phyloP scores from a whole-genome alignment of 768 basidiomycete species.

The Hygrophorus russula region DNA sequence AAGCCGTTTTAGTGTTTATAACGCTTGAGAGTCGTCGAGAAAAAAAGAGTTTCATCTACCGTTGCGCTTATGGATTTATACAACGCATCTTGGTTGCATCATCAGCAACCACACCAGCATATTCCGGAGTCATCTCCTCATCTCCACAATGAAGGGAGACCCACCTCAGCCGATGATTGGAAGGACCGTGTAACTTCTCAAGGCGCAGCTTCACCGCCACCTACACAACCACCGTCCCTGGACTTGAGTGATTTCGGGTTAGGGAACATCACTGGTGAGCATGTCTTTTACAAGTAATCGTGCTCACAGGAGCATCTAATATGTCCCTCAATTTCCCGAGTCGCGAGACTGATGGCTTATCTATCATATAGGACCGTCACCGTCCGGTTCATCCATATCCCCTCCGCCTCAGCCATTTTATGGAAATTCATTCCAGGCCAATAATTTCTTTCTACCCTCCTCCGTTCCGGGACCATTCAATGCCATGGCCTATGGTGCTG shows the following conservation, averaged over 20 bases:
- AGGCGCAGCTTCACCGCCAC: constrained; percentile 10
- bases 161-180: constrained; percentile 29
- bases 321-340: background rate
- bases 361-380: constrained; percentile 13
- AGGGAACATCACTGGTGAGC: constrained; percentile 30
- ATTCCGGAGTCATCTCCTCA: constrained; percentile 22
- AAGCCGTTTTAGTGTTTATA: constrained; percentile 21
- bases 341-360: background rate
- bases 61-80: constrained; percentile 33
- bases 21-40: constrained; percentile 19
- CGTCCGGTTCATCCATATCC: constrained; percentile 28
- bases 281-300: background rate
- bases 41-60: constrained; percentile 16
- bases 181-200: constrained; percentile 27
- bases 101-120: constrained; percentile 15
- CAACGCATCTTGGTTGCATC: constrained; percentile 27
- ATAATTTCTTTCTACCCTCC: constrained; percentile 20
- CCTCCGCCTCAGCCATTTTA: constrained; percentile 30
- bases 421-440: constrained; percentile 25
- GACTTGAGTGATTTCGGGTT: constrained; percentile 34
- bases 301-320: background rate
- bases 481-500: constrained; percentile 41
- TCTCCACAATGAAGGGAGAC: constrained; percentile 17
- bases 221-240: constrained; percentile 15
- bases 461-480: constrained; percentile 32